These are phyloP conservation scores for Xerocomus brunneocitrinus DNA, from an alignment of 768 basidiomycete species.

Conservation along the genomic window DNA sequence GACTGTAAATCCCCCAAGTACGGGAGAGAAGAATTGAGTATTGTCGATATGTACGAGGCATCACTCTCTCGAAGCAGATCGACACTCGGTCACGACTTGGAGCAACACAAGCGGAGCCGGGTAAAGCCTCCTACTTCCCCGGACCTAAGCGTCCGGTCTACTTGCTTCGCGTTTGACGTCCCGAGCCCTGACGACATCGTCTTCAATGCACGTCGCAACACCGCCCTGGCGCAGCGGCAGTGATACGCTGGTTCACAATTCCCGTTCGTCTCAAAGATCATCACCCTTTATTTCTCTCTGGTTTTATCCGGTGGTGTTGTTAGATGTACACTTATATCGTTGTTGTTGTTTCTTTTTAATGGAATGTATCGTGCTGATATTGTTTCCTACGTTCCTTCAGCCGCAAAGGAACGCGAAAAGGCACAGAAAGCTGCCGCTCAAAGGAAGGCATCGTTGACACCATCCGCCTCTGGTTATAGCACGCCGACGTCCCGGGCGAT, in stretches of 20 bases:
- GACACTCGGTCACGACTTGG: constrained; percentile 18
- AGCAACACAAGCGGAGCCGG: constrained; percentile 8
- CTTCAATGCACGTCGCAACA: constrained; percentile 72
- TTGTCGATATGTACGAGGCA: constrained; percentile 28
- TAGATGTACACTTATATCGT: constrained; percentile 27
- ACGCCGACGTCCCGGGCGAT: constrained; percentile 42
- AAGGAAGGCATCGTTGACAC: constrained; percentile 34
- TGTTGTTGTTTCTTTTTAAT: constrained; percentile 30
- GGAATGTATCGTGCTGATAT: constrained; percentile 37
- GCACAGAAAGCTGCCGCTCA: constrained; percentile 52
- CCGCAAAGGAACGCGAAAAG: constrained; percentile 77
- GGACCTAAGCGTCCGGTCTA: constrained; percentile 31
- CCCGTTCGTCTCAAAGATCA: constrained; percentile 6
- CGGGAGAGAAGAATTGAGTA: constrained; percentile 30
- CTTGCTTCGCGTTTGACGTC: constrained; percentile 64
- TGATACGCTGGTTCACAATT: constrained; percentile 11
- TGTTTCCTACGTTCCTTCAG: constrained; percentile 43
- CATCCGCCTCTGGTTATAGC: constrained; percentile 35
- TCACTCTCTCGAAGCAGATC: constrained; percentile 28
- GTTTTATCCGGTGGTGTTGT: constrained; percentile 14
- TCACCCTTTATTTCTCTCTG: constrained; percentile 13
- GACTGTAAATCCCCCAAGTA: constrained; percentile 26
- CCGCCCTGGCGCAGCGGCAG: constrained; percentile 47
- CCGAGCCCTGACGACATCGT: constrained; percentile 94
- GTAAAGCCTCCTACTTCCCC: constrained; percentile 27